Percentiles rank a stretch among this genome's conserved stretches.
Conservation (phyloP, 1,139 yeast genomes). For the Blastobotrys aristatus region DNA sequence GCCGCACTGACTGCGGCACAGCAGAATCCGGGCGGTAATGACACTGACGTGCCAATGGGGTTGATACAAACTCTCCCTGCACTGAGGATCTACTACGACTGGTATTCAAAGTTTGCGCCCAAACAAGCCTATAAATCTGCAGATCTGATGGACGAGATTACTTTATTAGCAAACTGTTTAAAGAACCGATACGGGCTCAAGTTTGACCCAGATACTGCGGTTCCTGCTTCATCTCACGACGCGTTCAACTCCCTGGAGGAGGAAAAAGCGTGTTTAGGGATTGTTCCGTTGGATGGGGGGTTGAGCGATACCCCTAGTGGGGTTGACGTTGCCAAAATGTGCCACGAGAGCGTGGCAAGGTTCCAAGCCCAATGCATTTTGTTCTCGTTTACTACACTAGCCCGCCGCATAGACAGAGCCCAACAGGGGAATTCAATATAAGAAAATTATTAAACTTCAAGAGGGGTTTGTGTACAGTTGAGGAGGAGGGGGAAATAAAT, state of each 20-base stretch:
- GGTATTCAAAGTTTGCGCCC: constrained; percentile 13
- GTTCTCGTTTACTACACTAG: not conserved
- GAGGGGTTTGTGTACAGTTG: too few relatives aligned
- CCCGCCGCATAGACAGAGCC: too few relatives aligned
- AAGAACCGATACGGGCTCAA: constrained; percentile 12
- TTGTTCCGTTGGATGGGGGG: constrained; percentile 14
- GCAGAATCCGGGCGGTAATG: not conserved
- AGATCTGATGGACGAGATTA: not conserved
- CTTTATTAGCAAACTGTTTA: constrained; percentile 1
- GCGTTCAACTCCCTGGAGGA: constrained; percentile 12
- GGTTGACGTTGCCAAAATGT: not conserved
- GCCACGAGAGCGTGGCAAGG: constrained; percentile 1
- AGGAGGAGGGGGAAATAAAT: too few relatives aligned
- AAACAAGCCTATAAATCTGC: not conserved
- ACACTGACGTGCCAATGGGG: not conserved
- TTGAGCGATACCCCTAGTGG: constrained; percentile 22
- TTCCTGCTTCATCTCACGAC: constrained; percentile 8
- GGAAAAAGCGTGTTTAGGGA: constrained; percentile 15
- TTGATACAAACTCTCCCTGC: constrained; percentile 8
- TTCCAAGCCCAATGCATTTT: constrained; percentile 13
- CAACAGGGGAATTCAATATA: too few relatives aligned
- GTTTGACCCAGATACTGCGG: constrained; percentile 18
- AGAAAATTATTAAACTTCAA: too few relatives aligned
- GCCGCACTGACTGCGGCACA: constrained; percentile 4
- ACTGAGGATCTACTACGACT: constrained; percentile 16